These are phyloP conservation scores for Musa troglodytarum DNA, from an alignment of 176 grass and related monocot species.

Conservation along the genomic window DNA sequence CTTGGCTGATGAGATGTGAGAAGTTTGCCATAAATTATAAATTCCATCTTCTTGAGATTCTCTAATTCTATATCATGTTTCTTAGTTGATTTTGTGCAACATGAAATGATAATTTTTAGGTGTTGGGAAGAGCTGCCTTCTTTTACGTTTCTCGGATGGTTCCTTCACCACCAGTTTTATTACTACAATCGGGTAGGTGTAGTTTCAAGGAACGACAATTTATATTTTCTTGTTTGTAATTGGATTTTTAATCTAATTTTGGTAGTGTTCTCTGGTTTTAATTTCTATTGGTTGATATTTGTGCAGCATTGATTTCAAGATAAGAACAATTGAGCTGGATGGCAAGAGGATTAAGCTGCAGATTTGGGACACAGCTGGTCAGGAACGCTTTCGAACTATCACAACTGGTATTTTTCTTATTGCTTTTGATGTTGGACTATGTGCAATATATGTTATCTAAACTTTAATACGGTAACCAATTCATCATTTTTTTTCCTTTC, in stretches of 20 bases:
- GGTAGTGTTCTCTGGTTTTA: conserved; percentile 9
- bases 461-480: conserved; percentile 1
- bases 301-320: conserved; percentile 80
- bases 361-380: conserved; percentile 92
- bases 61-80: background rate
- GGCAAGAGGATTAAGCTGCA: conserved; percentile 79
- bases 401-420: conserved; percentile 49
- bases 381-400: conserved; percentile 87
- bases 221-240: background rate
- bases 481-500: conserved; percentile 31
- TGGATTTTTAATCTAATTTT: conserved; percentile 8
- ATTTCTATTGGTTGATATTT: conserved; percentile 20
- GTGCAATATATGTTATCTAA: background rate
- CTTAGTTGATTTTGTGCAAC: background rate
- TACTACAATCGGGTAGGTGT: conserved; percentile 66
- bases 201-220: background rate
- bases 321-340: conserved; percentile 81
- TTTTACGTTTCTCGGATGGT: conserved; percentile 86
- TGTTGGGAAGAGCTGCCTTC: conserved; percentile 96
- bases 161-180: conserved; percentile 97
- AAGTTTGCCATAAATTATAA: background rate
- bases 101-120: conserved; percentile 31
- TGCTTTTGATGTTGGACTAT: conserved; percentile 1
- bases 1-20: too few species aligned
- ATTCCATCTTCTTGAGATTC: background rate